These are phyloP conservation scores for Sordariomycetes sp. DNA, from an alignment of 2,329 filamentous ascomycete species.

Conservation along the genomic window DNA sequence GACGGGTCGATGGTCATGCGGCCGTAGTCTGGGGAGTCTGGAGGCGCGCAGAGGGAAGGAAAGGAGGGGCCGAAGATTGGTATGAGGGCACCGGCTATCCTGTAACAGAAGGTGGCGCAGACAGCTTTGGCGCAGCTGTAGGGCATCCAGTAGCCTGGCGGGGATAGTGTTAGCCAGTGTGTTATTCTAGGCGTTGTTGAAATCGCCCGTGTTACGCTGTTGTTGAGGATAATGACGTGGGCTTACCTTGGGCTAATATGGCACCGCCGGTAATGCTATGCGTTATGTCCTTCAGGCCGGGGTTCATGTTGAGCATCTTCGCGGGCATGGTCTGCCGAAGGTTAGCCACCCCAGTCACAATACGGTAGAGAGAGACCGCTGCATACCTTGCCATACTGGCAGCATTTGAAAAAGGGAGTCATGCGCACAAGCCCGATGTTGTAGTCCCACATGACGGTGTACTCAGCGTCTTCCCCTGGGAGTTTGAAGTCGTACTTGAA, in stretches of 20 bases:
- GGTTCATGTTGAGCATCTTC: constrained; percentile 69
- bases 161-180: not conserved
- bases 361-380: not conserved
- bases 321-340: constrained; percentile 71
- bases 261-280: constrained; percentile 93
- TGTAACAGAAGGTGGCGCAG: constrained; percentile 80
- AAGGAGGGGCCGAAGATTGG: constrained; percentile 85
- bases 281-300: constrained; percentile 76
- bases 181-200: constrained; percentile 4
- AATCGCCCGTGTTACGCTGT: not conserved
- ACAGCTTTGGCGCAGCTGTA: constrained; percentile 77
- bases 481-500: constrained; percentile 76
- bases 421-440: constrained; percentile 88
- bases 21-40: constrained; percentile 51
- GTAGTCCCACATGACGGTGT: constrained; percentile 93
- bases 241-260: constrained; percentile 74
- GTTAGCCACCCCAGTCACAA: not conserved
- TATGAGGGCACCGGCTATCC: constrained; percentile 75
- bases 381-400: constrained; percentile 73
- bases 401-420: constrained; percentile 89
- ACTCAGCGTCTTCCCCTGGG: constrained; percentile 55
- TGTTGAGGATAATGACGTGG: constrained; percentile 7
- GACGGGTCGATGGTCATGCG: constrained; percentile 54
- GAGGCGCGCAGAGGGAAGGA: constrained; percentile 56
- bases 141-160: constrained; percentile 89